These are phyloP conservation scores for Priceomyces haplophilus DNA, from an alignment of 805 yeast genomes.

Conservation along the genomic window DNA sequence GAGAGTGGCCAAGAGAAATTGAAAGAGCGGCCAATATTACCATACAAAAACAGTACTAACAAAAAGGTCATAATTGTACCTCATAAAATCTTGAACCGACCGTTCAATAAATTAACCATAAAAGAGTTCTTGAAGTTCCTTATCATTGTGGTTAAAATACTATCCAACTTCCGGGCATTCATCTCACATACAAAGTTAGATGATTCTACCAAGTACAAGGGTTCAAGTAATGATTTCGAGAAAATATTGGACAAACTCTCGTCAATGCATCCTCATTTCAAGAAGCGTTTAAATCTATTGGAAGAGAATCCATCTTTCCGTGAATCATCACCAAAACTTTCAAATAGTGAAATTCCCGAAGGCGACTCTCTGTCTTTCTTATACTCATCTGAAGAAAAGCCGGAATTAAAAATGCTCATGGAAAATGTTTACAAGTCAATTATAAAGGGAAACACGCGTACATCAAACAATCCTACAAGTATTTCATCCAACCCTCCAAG, in stretches of 20 bases:
- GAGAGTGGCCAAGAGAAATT: background rate
- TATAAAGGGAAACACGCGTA: constrained; percentile 14
- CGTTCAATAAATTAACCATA: constrained; percentile 34
- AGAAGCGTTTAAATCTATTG: background rate
- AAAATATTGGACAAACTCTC: constrained; percentile 8
- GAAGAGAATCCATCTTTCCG: background rate
- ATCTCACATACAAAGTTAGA: constrained; percentile 12
- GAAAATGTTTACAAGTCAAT: constrained; percentile 29
- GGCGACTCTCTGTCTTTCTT: background rate
- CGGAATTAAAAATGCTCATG: constrained; percentile 26
- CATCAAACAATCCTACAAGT: background rate
- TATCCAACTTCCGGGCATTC: constrained; percentile 32
- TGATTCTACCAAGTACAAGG: constrained; percentile 8
- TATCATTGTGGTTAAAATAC: constrained; percentile 34
- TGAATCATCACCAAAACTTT: background rate
- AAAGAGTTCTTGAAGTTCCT: constrained; percentile 37
- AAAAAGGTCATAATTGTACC: constrained; percentile 37
- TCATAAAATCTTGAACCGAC: constrained; percentile 40
- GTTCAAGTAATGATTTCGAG: constrained; percentile 14
- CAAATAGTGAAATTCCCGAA: background rate
- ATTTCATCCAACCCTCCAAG: constrained; percentile 2
- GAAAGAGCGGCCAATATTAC: constrained; percentile 3
- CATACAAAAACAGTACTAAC: background rate
- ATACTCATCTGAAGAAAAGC: constrained; percentile 1
- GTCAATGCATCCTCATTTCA: constrained; percentile 6